Base-by-base conservation (phyloP, 1,139 yeast genomes). In the Scheffersomyces illinoinensis region DNA sequence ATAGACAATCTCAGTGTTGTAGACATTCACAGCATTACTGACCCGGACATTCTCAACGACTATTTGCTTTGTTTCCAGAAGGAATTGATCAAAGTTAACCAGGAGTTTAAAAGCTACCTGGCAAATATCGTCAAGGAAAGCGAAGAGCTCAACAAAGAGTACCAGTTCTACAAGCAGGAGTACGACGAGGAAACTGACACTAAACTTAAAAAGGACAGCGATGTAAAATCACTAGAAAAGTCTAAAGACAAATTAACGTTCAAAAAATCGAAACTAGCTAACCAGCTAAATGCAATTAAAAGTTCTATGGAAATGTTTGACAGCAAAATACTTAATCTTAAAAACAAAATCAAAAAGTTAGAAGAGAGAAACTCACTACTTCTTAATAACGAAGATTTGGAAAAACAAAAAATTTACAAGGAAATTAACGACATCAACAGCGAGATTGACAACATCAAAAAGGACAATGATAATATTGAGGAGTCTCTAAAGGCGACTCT, bases 181-280 rank as follows among this genome's bases (percentile, higher is more conserved):
- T 69, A 70, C 53, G 75, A 74, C 47, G 76, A 76, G 48, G 77
- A 75, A 58, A 67, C 76, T 6, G 79, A 77, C 53, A 61, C 61
- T 56, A 71, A 72, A 57, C 62, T 71, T 23, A 73, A 71, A 57
- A 72, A 77, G 56, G 80, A 76, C 46, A 66, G 66, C 56, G 73
- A 71, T 59, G 73, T 77, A 14, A 78, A 76, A 61, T 69, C 72
- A 47, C 67, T 77, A 58, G 82, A 78, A 57, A 73, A 71, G 52
- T 65, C 59, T 26, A 74, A 73, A 58, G 82, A 78, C 60, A 64
- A 68, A 47, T 61, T 75, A 47, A 65, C 71, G 24, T 75, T 71
- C 59, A 66, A 71, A 51, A 78, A 78, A 61, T 70, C 77, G 54
- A 79, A 79, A 63, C 65, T 78, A 33, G 61, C 66, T 21, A 67